These are phyloP conservation scores for Naganishia vishniacii DNA, from an alignment of 768 basidiomycete genomes.

Conservation along the genomic window DNA sequence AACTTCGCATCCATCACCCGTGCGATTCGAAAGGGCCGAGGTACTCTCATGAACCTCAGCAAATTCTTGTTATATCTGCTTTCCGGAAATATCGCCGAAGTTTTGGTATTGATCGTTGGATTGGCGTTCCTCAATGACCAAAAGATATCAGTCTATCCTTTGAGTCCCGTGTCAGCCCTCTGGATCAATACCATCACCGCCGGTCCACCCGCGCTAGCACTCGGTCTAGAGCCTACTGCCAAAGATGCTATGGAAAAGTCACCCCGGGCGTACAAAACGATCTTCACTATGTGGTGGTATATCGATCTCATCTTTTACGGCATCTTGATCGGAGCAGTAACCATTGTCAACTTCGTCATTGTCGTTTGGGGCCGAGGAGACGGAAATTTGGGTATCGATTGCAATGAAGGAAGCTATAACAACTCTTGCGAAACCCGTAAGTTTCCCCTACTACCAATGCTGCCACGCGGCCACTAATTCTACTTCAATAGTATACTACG, in stretches of 20 bases:
- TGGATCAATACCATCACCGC: slow-evolving; percentile 56
- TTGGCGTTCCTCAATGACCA: slow-evolving; percentile 57
- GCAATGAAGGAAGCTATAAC: slow-evolving; percentile 43
- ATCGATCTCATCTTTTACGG: slow-evolving; percentile 50
- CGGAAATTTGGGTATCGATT: slow-evolving; percentile 43
- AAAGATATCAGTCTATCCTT: slow-evolving; percentile 56
- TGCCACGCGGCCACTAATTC: background rate
- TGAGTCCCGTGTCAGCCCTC: slow-evolving; percentile 54
- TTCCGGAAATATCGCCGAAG: slow-evolving; percentile 57
- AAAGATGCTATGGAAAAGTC: slow-evolving; percentile 55
- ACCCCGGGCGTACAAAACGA: slow-evolving; percentile 48
- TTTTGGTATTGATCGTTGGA: slow-evolving; percentile 57
- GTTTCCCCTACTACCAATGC: background rate
- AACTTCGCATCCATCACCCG: slow-evolving; percentile 63
- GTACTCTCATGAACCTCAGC: slow-evolving; percentile 58
- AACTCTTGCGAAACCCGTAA: slow-evolving; percentile 39
- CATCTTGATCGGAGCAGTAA: slow-evolving; percentile 46
- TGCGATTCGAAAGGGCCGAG: slow-evolving; percentile 64
- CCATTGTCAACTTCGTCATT: slow-evolving; percentile 48
- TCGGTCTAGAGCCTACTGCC: slow-evolving; percentile 56
- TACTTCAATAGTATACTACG: slow-evolving; percentile 44
- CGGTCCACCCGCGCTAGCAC: slow-evolving; percentile 57
- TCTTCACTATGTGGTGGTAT: slow-evolving; percentile 49
- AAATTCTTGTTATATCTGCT: slow-evolving; percentile 58
- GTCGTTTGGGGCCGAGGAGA: slow-evolving; percentile 49